phyloP scores from a whole-genome alignment of 2,329 filamentous ascomycete genomes.

The Fusarium pseudograminearum region DNA sequence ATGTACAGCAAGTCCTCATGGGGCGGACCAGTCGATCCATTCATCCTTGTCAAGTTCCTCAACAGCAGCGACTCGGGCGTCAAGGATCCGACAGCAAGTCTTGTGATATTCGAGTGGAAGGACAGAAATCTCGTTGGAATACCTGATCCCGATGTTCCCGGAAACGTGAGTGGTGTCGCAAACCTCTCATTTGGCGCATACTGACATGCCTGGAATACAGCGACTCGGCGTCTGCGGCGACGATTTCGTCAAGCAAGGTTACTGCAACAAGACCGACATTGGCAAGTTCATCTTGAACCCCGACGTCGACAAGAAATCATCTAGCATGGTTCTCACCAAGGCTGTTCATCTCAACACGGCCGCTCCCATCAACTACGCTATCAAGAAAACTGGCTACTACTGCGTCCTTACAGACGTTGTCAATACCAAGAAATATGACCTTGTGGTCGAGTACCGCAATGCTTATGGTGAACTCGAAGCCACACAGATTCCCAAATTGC shows the following conservation, averaged over 20 bases:
- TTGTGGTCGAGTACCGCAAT: constrained; percentile 91
- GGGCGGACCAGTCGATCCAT: constrained; percentile 89
- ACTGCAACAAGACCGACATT: constrained; percentile 81
- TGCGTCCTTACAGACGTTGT: constrained; percentile 86
- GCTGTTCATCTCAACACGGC: constrained; percentile 85
- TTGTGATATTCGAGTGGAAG: constrained; percentile 94
- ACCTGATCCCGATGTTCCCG: constrained; percentile 65
- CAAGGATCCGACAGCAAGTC: constrained; percentile 80
- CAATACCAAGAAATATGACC: constrained; percentile 76
- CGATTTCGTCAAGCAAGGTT: constrained; percentile 72
- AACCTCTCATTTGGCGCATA: constrained; percentile 2
- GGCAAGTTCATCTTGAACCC: constrained; percentile 86
- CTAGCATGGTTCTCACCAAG: constrained; percentile 79
- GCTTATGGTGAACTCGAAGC: constrained; percentile 96
- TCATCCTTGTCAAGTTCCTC: constrained; percentile 86
- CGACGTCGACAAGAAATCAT: constrained; percentile 79
- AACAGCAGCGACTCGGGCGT: constrained; percentile 66
- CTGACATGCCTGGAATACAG: constrained; percentile 43
- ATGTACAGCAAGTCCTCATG: constrained; percentile 94
- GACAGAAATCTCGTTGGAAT: constrained; percentile 85
- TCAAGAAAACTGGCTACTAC: constrained; percentile 95
- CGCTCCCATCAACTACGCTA: constrained; percentile 80
- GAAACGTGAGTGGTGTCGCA: constrained; percentile 60
- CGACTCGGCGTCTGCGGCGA: constrained; percentile 77
- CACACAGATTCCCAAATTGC: constrained; percentile 94